These are phyloP conservation scores for Candida smagusa DNA, from an alignment of 1,139 yeast species.

Conservation along the genomic window DNA sequence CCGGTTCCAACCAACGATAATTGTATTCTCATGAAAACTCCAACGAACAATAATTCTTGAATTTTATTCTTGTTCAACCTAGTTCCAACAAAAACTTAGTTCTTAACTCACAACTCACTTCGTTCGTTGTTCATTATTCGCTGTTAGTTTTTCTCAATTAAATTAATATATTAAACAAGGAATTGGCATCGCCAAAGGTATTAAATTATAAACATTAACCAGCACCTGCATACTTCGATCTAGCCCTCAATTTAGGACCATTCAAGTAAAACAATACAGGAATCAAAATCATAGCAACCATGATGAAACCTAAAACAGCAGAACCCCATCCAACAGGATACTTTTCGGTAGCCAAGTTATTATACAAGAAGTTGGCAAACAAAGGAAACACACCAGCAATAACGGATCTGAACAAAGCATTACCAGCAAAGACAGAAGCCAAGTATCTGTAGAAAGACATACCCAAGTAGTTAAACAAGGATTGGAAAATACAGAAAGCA, in stretches of 20 bases:
- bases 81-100: too few relatives aligned
- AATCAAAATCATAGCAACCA: constrained; percentile 40
- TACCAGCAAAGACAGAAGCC: constrained; percentile 61
- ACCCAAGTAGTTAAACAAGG: constrained; percentile 32
- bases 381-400: constrained; percentile 64
- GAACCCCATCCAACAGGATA: constrained; percentile 61
- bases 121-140: too few relatives aligned
- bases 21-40: too few relatives aligned
- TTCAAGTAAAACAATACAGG: constrained; percentile 46
- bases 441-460: constrained; percentile 37
- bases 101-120: too few relatives aligned
- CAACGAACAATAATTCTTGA: too few relatives aligned
- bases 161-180: too few relatives aligned
- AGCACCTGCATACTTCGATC: constrained; percentile 36
- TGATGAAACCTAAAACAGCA: constrained; percentile 43
- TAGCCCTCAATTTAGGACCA: constrained; percentile 49
- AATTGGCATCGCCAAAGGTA: too few relatives aligned
- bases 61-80: too few relatives aligned
- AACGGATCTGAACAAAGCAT: constrained; percentile 49
- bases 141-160: too few relatives aligned
- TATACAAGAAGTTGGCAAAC: constrained; percentile 51
- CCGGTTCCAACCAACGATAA: too few relatives aligned
- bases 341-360: constrained; percentile 38
- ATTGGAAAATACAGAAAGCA: constrained; percentile 40
- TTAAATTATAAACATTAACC: neutral